phyloP scores from a whole-genome alignment of 2,329 filamentous ascomycete genomes.

The Fonsecaea pugnacius region DNA sequence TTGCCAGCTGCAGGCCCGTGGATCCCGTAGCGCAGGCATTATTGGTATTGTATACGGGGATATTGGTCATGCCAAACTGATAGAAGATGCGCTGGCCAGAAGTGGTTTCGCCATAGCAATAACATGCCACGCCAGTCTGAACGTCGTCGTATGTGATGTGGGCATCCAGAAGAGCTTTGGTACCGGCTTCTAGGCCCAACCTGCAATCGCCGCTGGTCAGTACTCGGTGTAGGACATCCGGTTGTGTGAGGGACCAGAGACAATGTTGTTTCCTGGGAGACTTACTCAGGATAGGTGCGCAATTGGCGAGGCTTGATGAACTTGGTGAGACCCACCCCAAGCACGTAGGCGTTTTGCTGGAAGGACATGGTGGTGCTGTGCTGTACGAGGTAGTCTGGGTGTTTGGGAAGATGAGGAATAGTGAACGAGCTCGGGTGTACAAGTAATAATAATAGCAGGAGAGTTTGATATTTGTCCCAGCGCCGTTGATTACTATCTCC shows the following conservation, averaged over 20 bases:
- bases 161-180: constrained; percentile 62
- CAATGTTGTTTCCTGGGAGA: background rate
- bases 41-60: constrained; percentile 91
- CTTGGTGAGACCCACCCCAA: constrained; percentile 98
- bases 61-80: constrained; percentile 96
- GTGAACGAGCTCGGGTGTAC: background rate
- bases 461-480: background rate
- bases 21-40: constrained; percentile 97
- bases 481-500: background rate
- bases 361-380: constrained; percentile 40
- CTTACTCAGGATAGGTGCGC: constrained; percentile 40
- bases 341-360: constrained; percentile 72
- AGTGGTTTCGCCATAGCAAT: constrained; percentile 95
- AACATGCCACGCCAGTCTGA: constrained; percentile 90
- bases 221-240: background rate
- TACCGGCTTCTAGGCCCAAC: constrained; percentile 41
- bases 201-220: background rate
- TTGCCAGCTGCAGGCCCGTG: constrained; percentile 82
- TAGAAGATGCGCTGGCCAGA: constrained; percentile 97
- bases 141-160: constrained; percentile 97
- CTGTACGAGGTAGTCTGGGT: background rate
- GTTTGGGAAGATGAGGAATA: background rate
- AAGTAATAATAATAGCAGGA: background rate
- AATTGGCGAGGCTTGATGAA: constrained; percentile 67
- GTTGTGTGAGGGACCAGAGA: background rate